Evolutionary conservation across 2,329 filamentous ascomycete species (phyloP).

Genomic region (Fusarium secorum): DNA sequence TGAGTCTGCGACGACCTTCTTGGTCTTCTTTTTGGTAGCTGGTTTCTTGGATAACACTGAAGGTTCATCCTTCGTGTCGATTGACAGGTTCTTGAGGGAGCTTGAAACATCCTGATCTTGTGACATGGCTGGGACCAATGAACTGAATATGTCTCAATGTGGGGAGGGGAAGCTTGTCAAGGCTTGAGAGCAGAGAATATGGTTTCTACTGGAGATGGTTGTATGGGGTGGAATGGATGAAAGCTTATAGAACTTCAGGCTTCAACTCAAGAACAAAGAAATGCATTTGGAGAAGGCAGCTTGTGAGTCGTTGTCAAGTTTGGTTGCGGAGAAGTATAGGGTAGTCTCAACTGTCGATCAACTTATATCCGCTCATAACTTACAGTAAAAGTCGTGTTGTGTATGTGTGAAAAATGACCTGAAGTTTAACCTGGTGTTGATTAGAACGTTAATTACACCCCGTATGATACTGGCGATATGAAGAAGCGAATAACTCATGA

Average conservation of each 20-base stretch:
- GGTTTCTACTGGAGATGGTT: not conserved
- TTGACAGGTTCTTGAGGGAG: slow-evolving; percentile 45
- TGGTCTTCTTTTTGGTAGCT: slow-evolving; percentile 40
- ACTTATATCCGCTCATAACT: not conserved
- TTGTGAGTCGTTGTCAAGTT: slow-evolving; percentile 7
- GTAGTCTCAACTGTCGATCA: not conserved
- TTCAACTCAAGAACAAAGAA: not conserved
- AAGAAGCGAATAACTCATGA: fast-evolving
- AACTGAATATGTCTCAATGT: not conserved
- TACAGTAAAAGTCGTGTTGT: not conserved
- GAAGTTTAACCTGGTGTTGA: fast-evolving
- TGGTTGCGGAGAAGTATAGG: slow-evolving; percentile 30
- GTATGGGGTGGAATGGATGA: not conserved
- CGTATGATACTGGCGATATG: fast-evolving
- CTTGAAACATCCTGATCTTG: slow-evolving; percentile 40
- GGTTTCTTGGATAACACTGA: slow-evolving; percentile 33
- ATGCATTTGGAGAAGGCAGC: not conserved
- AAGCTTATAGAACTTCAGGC: not conserved
- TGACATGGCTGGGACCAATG: slow-evolving; percentile 26
- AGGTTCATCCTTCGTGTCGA: slow-evolving; percentile 37
- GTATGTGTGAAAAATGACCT: not conserved
- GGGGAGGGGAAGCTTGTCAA: too few species aligned
- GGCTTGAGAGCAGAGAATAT: not conserved
- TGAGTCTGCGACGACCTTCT: slow-evolving; percentile 50
- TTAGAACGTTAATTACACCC: fast-evolving